These are phyloP conservation scores for Meira miltonrushii DNA, from an alignment of 1,284 basidiomycete species.

Conservation along the genomic window DNA sequence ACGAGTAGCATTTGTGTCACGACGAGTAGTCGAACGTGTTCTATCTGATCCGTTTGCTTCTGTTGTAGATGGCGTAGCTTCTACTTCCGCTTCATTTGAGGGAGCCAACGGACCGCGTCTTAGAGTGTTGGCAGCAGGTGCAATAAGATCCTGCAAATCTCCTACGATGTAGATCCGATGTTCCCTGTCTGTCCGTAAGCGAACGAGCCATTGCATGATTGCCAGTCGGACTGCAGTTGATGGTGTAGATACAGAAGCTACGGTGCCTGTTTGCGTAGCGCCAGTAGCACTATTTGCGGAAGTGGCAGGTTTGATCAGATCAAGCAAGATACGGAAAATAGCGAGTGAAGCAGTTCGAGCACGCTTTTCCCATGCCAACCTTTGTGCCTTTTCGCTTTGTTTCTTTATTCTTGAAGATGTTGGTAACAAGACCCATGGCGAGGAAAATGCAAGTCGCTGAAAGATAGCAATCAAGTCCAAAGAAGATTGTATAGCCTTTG, in stretches of 20 bases:
- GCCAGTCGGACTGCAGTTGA: constrained; percentile 59
- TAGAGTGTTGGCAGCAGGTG: constrained; percentile 15
- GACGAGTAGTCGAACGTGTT: neutral
- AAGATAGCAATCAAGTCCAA: constrained; percentile 47
- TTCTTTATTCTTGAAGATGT: neutral
- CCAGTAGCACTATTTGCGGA: neutral
- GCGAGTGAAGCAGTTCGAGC: constrained; percentile 35
- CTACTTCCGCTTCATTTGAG: neutral
- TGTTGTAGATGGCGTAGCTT: neutral
- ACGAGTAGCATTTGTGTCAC: neutral
- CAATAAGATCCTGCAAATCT: constrained; percentile 55
- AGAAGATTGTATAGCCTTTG: constrained; percentile 17
- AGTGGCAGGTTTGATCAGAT: constrained; percentile 24
- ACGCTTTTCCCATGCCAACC: constrained; percentile 26
- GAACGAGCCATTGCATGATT: constrained; percentile 79
- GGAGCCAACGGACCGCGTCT: constrained; percentile 5
- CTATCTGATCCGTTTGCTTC: neutral
- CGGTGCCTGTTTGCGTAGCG: neutral
- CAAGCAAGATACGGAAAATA: constrained; percentile 43
- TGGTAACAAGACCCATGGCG: constrained; percentile 34
- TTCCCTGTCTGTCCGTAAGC: constrained; percentile 82
- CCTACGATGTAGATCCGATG: constrained; percentile 72
- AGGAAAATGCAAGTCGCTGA: constrained; percentile 46
- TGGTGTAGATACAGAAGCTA: neutral
- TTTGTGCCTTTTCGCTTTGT: constrained; percentile 4